phyloP scores from a whole-genome alignment of 768 basidiomycete genomes.

The Lactifluus subvellereus region DNA sequence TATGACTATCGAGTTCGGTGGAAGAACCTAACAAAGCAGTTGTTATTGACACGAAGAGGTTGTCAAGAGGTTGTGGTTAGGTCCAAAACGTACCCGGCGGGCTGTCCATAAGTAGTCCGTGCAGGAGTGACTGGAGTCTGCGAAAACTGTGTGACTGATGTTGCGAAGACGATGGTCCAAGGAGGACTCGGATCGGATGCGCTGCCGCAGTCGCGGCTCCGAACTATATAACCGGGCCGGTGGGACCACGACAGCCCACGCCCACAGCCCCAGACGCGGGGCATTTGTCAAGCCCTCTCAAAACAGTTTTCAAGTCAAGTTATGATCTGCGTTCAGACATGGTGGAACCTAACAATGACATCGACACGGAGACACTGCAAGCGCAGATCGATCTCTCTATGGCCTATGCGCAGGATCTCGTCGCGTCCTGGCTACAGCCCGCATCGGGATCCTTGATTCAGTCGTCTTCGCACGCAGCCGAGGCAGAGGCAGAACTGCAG shows the following conservation, averaged over 20 bases:
- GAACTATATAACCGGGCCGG: not conserved
- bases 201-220: too few relatives aligned
- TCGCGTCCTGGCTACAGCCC: conserved; percentile 63
- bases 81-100: too few relatives aligned
- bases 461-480: conserved; percentile 20
- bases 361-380: conserved; percentile 65
- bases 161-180: too few relatives aligned
- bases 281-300: not conserved
- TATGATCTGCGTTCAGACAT: conserved; percentile 15
- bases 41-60: too few relatives aligned
- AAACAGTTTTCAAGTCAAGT: not conserved
- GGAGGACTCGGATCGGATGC: too few relatives aligned
- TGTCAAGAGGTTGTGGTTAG: too few relatives aligned
- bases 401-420: conserved; percentile 67
- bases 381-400: conserved; percentile 80
- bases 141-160: too few relatives aligned
- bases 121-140: too few relatives aligned
- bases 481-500: conserved; percentile 46
- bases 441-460: conserved; percentile 25
- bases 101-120: too few relatives aligned
- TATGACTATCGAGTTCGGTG: too few relatives aligned
- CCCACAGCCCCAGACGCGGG: too few relatives aligned
- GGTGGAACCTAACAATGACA: conserved; percentile 47
- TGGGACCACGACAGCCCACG: not conserved
- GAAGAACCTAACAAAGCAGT: too few relatives aligned